phyloP scores from a whole-genome alignment of 1,284 basidiomycete genomes.

The Exsudoporus floridanus region DNA sequence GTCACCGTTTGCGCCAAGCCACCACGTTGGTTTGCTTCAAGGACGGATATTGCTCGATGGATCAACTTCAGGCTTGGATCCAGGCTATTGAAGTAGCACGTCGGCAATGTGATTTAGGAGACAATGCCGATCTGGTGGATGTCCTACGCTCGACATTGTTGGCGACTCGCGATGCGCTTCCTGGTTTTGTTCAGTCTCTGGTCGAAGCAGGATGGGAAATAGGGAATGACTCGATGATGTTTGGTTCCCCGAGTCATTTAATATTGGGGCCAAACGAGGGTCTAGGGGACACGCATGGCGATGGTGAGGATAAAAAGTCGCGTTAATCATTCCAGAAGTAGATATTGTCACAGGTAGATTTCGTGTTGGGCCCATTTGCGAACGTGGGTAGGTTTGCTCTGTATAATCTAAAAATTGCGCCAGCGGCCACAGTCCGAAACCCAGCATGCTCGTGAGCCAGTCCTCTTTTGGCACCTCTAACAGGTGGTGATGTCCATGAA shows the following conservation, averaged over 20 bases:
- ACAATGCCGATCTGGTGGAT: slow-evolving; percentile 7
- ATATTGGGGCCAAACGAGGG: slow-evolving; percentile 18
- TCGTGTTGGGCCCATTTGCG: not conserved
- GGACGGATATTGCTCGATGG: slow-evolving; percentile 43
- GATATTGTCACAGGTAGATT: not conserved
- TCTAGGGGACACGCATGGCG: not conserved
- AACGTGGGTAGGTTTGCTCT: not conserved
- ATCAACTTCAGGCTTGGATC: slow-evolving; percentile 59
- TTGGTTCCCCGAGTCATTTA: slow-evolving; percentile 28
- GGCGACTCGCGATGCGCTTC: slow-evolving; percentile 14
- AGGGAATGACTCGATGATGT: slow-evolving; percentile 29
- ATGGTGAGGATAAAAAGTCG: slow-evolving; percentile 19
- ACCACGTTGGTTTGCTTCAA: slow-evolving; percentile 46
- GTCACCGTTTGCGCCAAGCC: not conserved
- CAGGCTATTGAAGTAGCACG: slow-evolving; percentile 40
- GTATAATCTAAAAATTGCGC: not conserved
- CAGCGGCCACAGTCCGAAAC: not conserved
- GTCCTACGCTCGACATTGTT: slow-evolving; percentile 22
- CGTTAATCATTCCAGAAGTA: slow-evolving; percentile 11
- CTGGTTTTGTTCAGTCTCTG: slow-evolving; percentile 23
- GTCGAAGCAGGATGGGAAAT: slow-evolving; percentile 28
- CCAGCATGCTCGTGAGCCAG: not conserved
- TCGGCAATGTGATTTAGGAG: slow-evolving; percentile 1
- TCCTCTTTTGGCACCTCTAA: not conserved
- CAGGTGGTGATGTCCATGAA: not conserved